Percentiles rank a stretch among this genome's conserved stretches.
These are phyloP conservation scores for Erigeron philadelphicus DNA, from an alignment of 140 eudicot genomes.

Conservation along the genomic window DNA sequence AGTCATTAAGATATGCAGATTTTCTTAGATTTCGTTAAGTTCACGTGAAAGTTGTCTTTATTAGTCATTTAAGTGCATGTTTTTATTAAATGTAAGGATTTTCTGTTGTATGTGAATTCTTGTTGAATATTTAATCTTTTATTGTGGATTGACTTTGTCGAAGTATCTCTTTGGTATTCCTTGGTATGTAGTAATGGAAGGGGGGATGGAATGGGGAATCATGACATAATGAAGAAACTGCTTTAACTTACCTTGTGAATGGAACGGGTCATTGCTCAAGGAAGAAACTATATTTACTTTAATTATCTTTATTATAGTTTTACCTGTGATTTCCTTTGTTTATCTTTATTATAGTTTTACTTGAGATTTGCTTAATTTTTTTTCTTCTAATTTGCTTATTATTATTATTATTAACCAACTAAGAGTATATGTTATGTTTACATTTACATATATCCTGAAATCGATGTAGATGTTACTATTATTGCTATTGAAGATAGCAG, in stretches of 20 bases:
- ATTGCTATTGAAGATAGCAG: too few relatives aligned
- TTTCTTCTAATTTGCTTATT: too few relatives aligned
- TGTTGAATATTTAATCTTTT: not conserved
- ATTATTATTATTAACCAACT: too few relatives aligned
- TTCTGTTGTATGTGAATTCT: constrained; percentile 16
- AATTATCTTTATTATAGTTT: too few relatives aligned
- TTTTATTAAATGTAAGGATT: not conserved
- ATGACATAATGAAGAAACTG: not conserved
- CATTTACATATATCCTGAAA: too few relatives aligned
- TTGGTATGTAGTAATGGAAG: not conserved
- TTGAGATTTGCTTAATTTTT: too few relatives aligned
- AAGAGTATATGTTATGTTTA: too few relatives aligned
- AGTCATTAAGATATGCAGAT: constrained; percentile 1
- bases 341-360: too few relatives aligned
- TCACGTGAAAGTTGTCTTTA: not conserved
- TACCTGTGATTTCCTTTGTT: too few relatives aligned
- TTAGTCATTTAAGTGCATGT: not conserved
- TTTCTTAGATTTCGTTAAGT: not conserved
- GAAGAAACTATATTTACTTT: too few relatives aligned
- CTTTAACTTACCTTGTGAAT: not conserved
- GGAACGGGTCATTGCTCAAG: not conserved
- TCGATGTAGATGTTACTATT: too few relatives aligned
- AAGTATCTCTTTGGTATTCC: constrained; percentile 6
- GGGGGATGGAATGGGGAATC: not conserved
- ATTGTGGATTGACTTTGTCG: constrained; percentile 8